Evolutionary conservation across 371 early-diverging fungal genomes (phyloP), one percentile per base, ranked within the genome.

Genomic region (Mucor mucedo): DNA sequence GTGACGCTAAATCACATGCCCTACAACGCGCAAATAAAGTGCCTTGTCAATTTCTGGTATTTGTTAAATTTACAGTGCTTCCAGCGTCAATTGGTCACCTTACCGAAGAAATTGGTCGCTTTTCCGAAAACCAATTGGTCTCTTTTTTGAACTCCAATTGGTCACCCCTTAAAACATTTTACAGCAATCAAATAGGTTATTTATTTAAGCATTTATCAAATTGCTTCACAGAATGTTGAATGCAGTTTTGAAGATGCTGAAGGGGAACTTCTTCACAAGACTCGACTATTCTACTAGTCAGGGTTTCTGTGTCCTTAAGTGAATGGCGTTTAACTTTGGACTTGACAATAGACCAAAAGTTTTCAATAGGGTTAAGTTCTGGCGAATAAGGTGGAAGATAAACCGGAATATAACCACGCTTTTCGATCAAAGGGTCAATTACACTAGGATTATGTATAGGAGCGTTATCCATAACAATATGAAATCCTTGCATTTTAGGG

Each of bases 321-420:
- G 54, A 33, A 59, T 54, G 47, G 27, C 47, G 59, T 59, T 55
- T 65, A 58, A 59, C 55, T 40, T 59, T 65, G 13, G 59, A 44
- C 40, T 65, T 58, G 47, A 65, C 59, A 54, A 58, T 58, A 62
- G 60, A 27, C 60, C 66, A 66, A 50, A 66, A 62, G 27, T 64
- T 27, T 48, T 66, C 48, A 49, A 60, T 60, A 47, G 57, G 66
- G 44, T 56, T 56, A 14, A 60, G 44, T 30, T 66, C 66, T n/a
- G n/a, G n/a, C n/a, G n/a, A n/a, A n/a, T n/a, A n/a, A n/a, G n/a
- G n/a, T n/a, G n/a, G n/a, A n/a, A 44, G 60, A 60, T 60, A 60
- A 53, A 60, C 66, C 5, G 66, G 60, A 49, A 60, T 39, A 60
- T 66, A 65, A n/a, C 65, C 65, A 13, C 60, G 21, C 35, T 59